Conservation (phyloP, 2,329 filamentous ascomycete species). For the Diatrype stigma region DNA sequence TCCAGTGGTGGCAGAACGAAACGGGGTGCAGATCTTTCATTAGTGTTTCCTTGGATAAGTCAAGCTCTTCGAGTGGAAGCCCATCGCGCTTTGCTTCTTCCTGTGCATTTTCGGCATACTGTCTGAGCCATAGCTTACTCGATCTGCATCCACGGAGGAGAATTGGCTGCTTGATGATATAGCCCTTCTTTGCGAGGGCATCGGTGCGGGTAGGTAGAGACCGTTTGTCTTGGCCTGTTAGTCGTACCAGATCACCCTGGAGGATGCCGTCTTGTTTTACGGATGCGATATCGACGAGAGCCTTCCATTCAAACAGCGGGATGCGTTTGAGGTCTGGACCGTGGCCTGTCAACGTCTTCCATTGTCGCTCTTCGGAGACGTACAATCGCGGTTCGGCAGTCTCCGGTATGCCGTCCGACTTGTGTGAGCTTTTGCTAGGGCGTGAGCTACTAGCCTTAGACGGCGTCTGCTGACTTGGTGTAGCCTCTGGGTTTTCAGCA, state of each 20-base stretch:
- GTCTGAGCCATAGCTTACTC: conserved; percentile 57
- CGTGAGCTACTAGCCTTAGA: neutral
- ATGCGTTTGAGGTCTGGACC: conserved; percentile 54
- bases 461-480: conserved; percentile 3
- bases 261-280: conserved; percentile 52
- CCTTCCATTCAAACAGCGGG: conserved; percentile 55
- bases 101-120: conserved; percentile 44
- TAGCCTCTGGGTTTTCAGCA: neutral
- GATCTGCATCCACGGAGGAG: conserved; percentile 57
- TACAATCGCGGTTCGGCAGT: conserved; percentile 33
- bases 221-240: conserved; percentile 59
- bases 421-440: neutral
- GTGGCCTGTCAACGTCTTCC: conserved; percentile 57
- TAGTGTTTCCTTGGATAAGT: conserved; percentile 35
- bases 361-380: conserved; percentile 52
- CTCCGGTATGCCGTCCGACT: neutral
- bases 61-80: conserved; percentile 30
- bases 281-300: conserved; percentile 54
- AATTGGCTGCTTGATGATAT: conserved; percentile 57
- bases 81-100: conserved; percentile 33
- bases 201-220: conserved; percentile 60
- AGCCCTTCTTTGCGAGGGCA: conserved; percentile 54
- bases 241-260: conserved; percentile 54
- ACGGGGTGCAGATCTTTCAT: conserved; percentile 48
- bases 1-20: conserved; percentile 54